Conservation (phyloP, 257 asterid species). For the Schizonepeta tenuifolia region DNA sequence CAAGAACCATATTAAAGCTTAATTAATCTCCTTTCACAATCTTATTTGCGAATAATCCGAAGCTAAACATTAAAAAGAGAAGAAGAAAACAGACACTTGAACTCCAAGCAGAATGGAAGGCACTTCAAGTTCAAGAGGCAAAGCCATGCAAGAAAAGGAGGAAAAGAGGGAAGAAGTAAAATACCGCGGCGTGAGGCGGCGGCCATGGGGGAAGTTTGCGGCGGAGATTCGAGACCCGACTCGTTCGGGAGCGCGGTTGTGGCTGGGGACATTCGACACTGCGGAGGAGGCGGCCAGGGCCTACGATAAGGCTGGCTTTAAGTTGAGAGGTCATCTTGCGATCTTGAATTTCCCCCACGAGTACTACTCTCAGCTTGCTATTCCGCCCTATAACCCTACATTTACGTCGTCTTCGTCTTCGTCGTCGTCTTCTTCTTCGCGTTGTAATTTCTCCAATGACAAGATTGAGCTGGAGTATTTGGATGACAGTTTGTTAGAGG, state of each 20-base stretch:
- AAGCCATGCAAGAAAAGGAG: conserved; percentile 54
- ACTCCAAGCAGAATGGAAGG: conserved; percentile 47
- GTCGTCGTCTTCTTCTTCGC: conserved; percentile 10
- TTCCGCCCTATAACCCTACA: conserved; percentile 51
- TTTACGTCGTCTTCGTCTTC: conserved; percentile 34
- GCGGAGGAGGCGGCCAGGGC: conserved; percentile 76
- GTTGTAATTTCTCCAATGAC: conserved; percentile 24
- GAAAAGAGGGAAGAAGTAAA: conserved; percentile 47
- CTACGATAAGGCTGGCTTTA: conserved; percentile 53
- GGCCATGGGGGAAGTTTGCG: conserved; percentile 75
- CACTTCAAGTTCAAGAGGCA: conserved; percentile 48
- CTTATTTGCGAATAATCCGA: neutral
- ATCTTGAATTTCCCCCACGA: conserved; percentile 59
- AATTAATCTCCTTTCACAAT: neutral
- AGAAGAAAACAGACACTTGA: neutral
- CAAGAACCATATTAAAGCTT: neutral
- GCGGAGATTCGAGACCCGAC: conserved; percentile 79
- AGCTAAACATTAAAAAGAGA: neutral
- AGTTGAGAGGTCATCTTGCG: conserved; percentile 63
- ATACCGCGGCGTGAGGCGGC: conserved; percentile 59
- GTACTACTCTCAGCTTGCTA: conserved; percentile 54
- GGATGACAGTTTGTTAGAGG: conserved; percentile 60
- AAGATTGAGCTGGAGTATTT: conserved; percentile 59
- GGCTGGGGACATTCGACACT: conserved; percentile 73
- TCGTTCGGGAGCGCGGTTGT: conserved; percentile 51